phyloP scores from a whole-genome alignment of 768 basidiomycete genomes.

The Dentipellis sp. region DNA sequence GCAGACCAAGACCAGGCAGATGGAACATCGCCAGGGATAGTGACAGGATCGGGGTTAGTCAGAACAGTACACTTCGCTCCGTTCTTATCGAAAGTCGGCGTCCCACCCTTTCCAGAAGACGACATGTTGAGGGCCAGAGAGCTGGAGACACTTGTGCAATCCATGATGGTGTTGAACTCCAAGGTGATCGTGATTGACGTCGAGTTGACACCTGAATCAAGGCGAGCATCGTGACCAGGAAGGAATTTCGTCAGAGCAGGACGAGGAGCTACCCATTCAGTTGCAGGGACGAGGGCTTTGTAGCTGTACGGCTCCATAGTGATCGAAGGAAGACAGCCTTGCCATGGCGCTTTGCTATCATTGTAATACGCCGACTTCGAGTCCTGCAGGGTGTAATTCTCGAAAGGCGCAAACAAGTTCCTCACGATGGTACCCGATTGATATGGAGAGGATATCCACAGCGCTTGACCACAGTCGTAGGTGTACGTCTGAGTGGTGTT shows the following conservation, averaged over 20 bases:
- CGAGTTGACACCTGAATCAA: slow-evolving; percentile 36
- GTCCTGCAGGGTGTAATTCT: slow-evolving; percentile 58
- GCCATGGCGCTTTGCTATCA: slow-evolving; percentile 50
- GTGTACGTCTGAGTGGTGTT: slow-evolving; percentile 61
- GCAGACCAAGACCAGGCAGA: slow-evolving; percentile 70
- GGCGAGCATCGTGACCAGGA: slow-evolving; percentile 82
- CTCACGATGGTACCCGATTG: slow-evolving; percentile 45
- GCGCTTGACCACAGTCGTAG: slow-evolving; percentile 42
- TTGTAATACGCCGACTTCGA: slow-evolving; percentile 58
- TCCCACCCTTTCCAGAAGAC: slow-evolving; percentile 50
- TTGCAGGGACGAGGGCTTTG: slow-evolving; percentile 67
- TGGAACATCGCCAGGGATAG: slow-evolving; percentile 41
- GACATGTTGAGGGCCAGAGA: slow-evolving; percentile 62
- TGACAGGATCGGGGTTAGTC: slow-evolving; percentile 36
- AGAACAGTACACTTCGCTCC: slow-evolving; percentile 39
- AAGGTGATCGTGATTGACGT: slow-evolving; percentile 53
- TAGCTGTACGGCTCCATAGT: slow-evolving; percentile 69
- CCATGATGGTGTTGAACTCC: slow-evolving; percentile 76
- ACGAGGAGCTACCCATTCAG: slow-evolving; percentile 59
- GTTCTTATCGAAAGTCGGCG: slow-evolving; percentile 41
- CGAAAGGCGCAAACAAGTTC: slow-evolving; percentile 81
- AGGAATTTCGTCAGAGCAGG: slow-evolving; percentile 72
- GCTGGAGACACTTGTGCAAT: slow-evolving; percentile 56
- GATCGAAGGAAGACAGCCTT: slow-evolving; percentile 63
- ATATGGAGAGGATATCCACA: slow-evolving; percentile 82